Percentiles rank a stretch among this genome's conserved stretches.
These are phyloP conservation scores for Tetragonia tetragonoides DNA, from an alignment of 148 eudicot genomes.

Conservation along the genomic window DNA sequence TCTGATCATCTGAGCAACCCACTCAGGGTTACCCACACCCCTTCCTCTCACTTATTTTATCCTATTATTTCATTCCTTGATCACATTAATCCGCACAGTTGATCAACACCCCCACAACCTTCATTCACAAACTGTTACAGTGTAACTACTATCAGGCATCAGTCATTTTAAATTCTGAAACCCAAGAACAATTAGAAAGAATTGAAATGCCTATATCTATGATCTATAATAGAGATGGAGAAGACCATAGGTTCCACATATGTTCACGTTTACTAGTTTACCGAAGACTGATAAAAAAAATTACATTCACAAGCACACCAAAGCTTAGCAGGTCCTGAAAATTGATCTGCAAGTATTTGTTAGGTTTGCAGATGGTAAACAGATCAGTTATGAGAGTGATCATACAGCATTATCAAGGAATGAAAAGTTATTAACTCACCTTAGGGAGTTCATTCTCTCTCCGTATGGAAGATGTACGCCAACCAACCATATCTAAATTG, in stretches of 20 bases:
- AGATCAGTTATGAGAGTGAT: not conserved
- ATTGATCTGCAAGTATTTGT: not conserved
- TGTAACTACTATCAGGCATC: not conserved
- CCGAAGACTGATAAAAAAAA: not conserved
- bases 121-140: not conserved
- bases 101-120: not conserved
- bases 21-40: too few species aligned
- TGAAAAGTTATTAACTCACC: slow-evolving; percentile 39
- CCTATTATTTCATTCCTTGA: not conserved
- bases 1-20: too few species aligned
- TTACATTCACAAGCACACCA: not conserved
- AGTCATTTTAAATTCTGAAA: too few species aligned
- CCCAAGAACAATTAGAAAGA: not conserved
- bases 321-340: not conserved
- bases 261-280: not conserved
- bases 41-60: not conserved
- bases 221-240: slow-evolving; percentile 1
- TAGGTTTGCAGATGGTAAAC: not conserved
- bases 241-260: not conserved
- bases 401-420: not conserved
- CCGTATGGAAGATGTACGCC: slow-evolving; percentile 97
- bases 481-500: slow-evolving; percentile 89
- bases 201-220: not conserved
- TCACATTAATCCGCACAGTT: not conserved
- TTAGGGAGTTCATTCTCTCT: slow-evolving; percentile 81